Evolutionary conservation across 495 filamentous ascomycete genomes (phyloP).

Genomic region (Niebla homalea): DNA sequence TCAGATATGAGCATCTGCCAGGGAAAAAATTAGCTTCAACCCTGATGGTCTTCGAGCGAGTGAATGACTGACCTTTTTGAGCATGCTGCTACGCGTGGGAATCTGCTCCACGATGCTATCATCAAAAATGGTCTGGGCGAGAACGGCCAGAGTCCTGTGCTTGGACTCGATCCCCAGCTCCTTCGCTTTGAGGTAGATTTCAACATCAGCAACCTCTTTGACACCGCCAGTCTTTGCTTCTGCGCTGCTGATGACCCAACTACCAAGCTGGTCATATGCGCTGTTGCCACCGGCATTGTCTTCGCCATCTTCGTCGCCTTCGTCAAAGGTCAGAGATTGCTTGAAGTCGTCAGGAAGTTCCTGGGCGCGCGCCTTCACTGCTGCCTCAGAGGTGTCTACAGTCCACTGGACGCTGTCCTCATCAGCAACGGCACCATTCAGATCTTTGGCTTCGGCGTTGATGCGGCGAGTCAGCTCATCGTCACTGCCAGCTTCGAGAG

Average conservation of each 20-base stretch:
- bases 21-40: neutral
- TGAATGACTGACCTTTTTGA: constrained; percentile 57
- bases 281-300: constrained; percentile 63
- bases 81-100: constrained; percentile 60
- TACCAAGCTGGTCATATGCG: constrained; percentile 82
- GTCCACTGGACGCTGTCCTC: constrained; percentile 84
- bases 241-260: constrained; percentile 74
- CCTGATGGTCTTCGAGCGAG: neutral
- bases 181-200: constrained; percentile 91
- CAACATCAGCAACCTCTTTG: constrained; percentile 64
- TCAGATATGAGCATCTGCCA: constrained; percentile 72
- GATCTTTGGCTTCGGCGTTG: constrained; percentile 64
- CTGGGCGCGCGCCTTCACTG: constrained; percentile 84
- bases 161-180: constrained; percentile 87
- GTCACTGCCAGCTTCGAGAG: constrained; percentile 68
- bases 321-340: constrained; percentile 71
- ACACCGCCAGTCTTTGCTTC: constrained; percentile 54
- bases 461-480: constrained; percentile 86
- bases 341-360: constrained; percentile 85
- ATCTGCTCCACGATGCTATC: constrained; percentile 82
- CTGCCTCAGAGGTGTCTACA: constrained; percentile 87
- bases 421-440: constrained; percentile 48
- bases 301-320: constrained; percentile 72
- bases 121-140: constrained; percentile 89
- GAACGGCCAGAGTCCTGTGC: constrained; percentile 82